Evolutionary conservation across 805 yeast genomes (phyloP).

Genomic region (Diddensiella santjacobensis): DNA sequence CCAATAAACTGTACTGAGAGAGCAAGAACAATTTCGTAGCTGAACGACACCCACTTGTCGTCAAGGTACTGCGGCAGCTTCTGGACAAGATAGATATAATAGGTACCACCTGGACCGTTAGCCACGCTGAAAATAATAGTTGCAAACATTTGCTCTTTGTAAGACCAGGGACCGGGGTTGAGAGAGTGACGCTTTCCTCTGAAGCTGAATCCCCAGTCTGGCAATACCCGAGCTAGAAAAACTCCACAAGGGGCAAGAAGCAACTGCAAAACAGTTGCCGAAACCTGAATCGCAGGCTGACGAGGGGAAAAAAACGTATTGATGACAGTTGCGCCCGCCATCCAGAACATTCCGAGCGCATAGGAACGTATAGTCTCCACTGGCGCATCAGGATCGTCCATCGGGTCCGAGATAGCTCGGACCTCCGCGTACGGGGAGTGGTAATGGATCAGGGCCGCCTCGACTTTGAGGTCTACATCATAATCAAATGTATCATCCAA

Average conservation of each 20-base stretch:
- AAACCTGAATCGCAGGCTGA: slow-evolving; percentile 45
- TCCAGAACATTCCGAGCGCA: slow-evolving; percentile 18
- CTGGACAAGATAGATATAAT: slow-evolving; percentile 20
- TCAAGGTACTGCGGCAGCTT: slow-evolving; percentile 13
- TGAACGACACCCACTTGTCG: slow-evolving; percentile 34
- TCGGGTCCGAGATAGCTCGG: slow-evolving; percentile 49
- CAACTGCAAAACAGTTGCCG: slow-evolving; percentile 41
- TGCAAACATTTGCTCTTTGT: slow-evolving; percentile 61
- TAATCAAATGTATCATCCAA: slow-evolving; percentile 23
- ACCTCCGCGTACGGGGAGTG: slow-evolving; percentile 58
- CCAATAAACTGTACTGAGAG: slow-evolving; percentile 51
- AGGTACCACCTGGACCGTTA: slow-evolving; percentile 7
- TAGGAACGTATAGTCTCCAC: slow-evolving; percentile 49
- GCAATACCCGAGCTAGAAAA: slow-evolving; percentile 38
- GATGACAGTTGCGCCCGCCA: slow-evolving; percentile 33
- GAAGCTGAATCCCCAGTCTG: slow-evolving; percentile 43
- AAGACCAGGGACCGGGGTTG: slow-evolving; percentile 58
- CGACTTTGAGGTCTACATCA: slow-evolving; percentile 34
- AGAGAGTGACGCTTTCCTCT: slow-evolving; percentile 41
- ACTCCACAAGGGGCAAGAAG: slow-evolving; percentile 53
- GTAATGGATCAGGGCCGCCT: slow-evolving; percentile 38
- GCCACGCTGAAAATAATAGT: slow-evolving; percentile 30
- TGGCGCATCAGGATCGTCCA: slow-evolving; percentile 44
- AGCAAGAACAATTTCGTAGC: slow-evolving; percentile 43
- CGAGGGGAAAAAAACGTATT: slow-evolving; percentile 56